Conservation (phyloP, 768 basidiomycete genomes). For the Trametes meyenii region DNA sequence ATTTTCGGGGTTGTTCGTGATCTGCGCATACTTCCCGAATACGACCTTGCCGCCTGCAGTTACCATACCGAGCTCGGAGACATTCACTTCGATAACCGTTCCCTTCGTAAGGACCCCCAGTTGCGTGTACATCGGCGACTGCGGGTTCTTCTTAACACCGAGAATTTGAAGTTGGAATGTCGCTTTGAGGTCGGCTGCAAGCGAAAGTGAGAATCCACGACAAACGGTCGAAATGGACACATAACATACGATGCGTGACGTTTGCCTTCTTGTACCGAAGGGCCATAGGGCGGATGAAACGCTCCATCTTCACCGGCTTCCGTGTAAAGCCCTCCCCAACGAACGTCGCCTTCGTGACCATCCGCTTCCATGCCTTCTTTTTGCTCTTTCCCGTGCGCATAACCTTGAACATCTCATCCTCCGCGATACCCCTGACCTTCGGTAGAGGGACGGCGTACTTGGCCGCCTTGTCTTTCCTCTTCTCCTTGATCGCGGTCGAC, state of each 20-base stretch:
- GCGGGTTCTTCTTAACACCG: conserved; percentile 99
- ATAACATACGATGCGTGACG: conserved; percentile 91
- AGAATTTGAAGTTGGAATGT: conserved; percentile 99
- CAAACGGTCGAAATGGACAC: neutral
- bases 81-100: conserved; percentile 97
- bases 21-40: conserved; percentile 91
- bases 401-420: conserved; percentile 99
- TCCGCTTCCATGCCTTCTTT: conserved; percentile 97
- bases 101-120: conserved; percentile 98
- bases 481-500: conserved; percentile 95
- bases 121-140: conserved; percentile 97
- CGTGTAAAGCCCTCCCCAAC: conserved; percentile 98
- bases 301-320: conserved; percentile 98
- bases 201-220: neutral
- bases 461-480: conserved; percentile 98
- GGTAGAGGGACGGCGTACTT: conserved; percentile 97
- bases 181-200: conserved; percentile 89
- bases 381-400: conserved; percentile 97
- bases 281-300: conserved; percentile 97
- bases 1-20: conserved; percentile 95
- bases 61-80: conserved; percentile 97
- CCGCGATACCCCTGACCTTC: conserved; percentile 96
- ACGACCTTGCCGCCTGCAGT: conserved; percentile 96
- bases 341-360: conserved; percentile 99
- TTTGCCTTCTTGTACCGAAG: conserved; percentile 98